Evolutionary conservation across 441 rosid species (phyloP), one percentile per base, ranked within the genome.

Genomic region (Codiaeum variegatum): DNA sequence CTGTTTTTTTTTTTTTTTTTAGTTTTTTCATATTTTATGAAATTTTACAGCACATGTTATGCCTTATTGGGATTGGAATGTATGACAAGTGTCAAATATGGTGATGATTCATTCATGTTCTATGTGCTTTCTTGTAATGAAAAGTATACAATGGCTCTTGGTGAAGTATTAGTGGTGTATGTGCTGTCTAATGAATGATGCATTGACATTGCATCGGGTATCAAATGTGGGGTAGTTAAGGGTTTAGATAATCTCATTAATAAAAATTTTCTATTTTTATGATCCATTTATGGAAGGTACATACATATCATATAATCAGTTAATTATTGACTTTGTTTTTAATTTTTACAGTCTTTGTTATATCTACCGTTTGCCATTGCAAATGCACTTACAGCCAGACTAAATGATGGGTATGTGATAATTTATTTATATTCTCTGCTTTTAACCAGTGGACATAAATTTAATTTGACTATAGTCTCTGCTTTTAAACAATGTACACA

Each of bases 341-440:
- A 9, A 26, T 62, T 72, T 81, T 42, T 67, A 77, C 84, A 92
- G 99, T 95, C 99, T 34, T 80, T 95, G 63, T 83, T 95, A 67
- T 91, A 90, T 80, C 96, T 95, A 80, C 99, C 98, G 7, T 83
- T 93, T 77, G 98, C 97, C 47, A 81, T 95, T 71, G 99, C 99
- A 15, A 92, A 95, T 78, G 92, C 86, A 40, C 91, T 92, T 56
- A 87, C 98, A 0, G 97, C 98, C 64, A 84, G 79, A 85, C 81
- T 92, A 77, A 92, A 92, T 62, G 88, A 87, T 21, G 99, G 96
- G 97, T 95, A 86, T 69, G 86, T 69, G 64, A 46, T 36, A 51
- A 28, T 70, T 62, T 18, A 51, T 32, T 34, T 58, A 47, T 55
- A 7, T 34, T 61, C 31, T 6, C 63, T 56, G 72, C 47, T 64